Conservation (phyloP, 2,329 filamentous ascomycete species). For the Didymella keratinophila region DNA sequence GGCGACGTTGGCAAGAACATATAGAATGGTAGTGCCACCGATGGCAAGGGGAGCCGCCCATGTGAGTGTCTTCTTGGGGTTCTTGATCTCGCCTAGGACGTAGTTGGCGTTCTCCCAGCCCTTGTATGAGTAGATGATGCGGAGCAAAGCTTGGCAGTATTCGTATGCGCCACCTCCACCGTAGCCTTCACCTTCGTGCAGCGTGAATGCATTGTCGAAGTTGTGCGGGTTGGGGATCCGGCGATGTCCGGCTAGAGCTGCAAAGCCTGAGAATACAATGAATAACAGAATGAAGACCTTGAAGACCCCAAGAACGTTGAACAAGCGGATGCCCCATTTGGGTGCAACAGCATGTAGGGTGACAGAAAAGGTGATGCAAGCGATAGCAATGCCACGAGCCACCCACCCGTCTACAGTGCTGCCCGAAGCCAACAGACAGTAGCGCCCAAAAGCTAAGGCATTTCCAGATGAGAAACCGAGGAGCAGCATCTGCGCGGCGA, state of each 20-base stretch:
- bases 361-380: conserved; percentile 61
- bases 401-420: conserved; percentile 61
- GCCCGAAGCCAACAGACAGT: conserved; percentile 64
- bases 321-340: conserved; percentile 66
- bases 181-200: conserved; percentile 45
- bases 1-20: conserved; percentile 70
- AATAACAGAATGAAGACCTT: conserved; percentile 67
- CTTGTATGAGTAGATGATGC: conserved; percentile 68
- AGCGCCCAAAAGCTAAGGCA: conserved; percentile 65
- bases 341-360: conserved; percentile 62
- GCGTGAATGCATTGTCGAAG: conserved; percentile 65
- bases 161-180: conserved; percentile 46
- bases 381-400: conserved; percentile 61
- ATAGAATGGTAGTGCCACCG: conserved; percentile 66
- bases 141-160: conserved; percentile 66
- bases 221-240: conserved; percentile 60
- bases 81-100: conserved; percentile 65
- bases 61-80: conserved; percentile 62
- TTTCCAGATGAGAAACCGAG: conserved; percentile 68
- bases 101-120: conserved; percentile 72
- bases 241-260: conserved; percentile 44
- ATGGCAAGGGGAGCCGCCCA: conserved; percentile 67
- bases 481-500: conserved; percentile 68
- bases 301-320: conserved; percentile 67
- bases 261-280: conserved; percentile 66